Evolutionary conservation across 176 grass and related monocot genomes (phyloP).

Genomic region (Leersia perrieri): DNA sequence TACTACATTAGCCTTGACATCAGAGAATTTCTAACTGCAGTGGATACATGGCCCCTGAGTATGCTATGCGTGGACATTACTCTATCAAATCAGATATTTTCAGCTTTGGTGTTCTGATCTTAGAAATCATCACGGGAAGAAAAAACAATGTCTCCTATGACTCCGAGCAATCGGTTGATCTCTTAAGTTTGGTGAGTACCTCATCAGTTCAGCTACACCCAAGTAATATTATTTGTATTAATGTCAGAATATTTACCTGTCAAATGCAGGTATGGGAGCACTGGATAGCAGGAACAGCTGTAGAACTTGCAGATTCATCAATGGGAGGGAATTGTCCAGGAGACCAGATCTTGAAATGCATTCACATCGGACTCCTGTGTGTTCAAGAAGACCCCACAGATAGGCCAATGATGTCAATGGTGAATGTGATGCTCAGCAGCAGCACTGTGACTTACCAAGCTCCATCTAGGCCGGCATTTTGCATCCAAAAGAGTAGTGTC

Average conservation of each 20-base stretch:
- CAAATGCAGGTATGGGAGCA: conserved; percentile 57
- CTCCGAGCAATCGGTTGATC: conserved; percentile 35
- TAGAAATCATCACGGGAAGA: conserved; percentile 67
- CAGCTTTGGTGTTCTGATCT: conserved; percentile 64
- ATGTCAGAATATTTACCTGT: background rate
- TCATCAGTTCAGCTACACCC: background rate
- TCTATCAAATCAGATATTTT: conserved; percentile 76
- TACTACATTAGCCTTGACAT: background rate
- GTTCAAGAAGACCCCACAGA: conserved; percentile 61
- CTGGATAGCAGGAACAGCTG: conserved; percentile 49
- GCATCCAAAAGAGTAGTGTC: conserved; percentile 28
- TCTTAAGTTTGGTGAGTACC: conserved; percentile 57
- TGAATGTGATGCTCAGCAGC: conserved; percentile 63
- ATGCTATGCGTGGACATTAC: conserved; percentile 66
- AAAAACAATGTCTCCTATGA: conserved; percentile 43
- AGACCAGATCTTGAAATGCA: conserved; percentile 49
- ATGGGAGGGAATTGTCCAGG: conserved; percentile 33
- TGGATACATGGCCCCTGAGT: conserved; percentile 57
- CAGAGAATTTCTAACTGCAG: conserved; percentile 19
- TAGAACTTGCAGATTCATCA: conserved; percentile 44
- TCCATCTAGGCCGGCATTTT: conserved; percentile 57
- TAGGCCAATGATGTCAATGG: conserved; percentile 58
- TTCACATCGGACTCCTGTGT: conserved; percentile 67
- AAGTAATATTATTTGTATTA: background rate
- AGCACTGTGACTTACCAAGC: conserved; percentile 48